These are phyloP conservation scores for Irpex sp. DNA, from an alignment of 1,284 basidiomycete species.

Conservation along the genomic window DNA sequence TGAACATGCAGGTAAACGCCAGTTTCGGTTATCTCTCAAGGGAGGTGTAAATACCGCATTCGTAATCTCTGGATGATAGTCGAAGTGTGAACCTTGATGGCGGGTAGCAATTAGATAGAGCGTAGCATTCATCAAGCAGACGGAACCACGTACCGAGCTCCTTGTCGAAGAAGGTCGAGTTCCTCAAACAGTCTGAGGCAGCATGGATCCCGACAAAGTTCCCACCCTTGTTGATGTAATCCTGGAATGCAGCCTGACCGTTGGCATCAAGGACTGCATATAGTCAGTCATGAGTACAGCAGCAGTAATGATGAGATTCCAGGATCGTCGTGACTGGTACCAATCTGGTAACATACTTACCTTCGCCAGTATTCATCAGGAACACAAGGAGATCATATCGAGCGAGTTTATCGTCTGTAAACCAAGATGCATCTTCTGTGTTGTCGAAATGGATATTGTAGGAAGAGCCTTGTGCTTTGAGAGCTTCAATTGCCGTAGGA, in stretches of 20 bases:
- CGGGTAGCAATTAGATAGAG: not conserved
- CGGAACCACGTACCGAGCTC: constrained; percentile 36
- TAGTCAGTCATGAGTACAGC: not conserved
- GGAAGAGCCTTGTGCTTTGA: constrained; percentile 40
- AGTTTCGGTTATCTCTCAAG: not conserved
- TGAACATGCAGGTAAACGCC: constrained; percentile 21
- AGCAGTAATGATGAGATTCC: not conserved
- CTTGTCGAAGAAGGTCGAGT: constrained; percentile 59
- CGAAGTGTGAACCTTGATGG: constrained; percentile 58
- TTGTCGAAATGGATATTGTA: constrained; percentile 56
- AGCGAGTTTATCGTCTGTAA: constrained; percentile 52
- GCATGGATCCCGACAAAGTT: constrained; percentile 71
- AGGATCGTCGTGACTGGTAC: constrained; percentile 11
- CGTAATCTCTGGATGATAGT: constrained; percentile 70
- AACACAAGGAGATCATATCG: constrained; percentile 70
- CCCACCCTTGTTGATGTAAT: constrained; percentile 66
- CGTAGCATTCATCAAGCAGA: not conserved
- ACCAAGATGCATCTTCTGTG: constrained; percentile 60
- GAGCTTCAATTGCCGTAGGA: constrained; percentile 60
- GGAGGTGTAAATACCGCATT: constrained; percentile 39
- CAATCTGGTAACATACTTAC: constrained; percentile 22
- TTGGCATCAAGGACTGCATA: constrained; percentile 54
- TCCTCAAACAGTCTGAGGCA: constrained; percentile 65
- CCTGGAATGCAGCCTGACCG: constrained; percentile 60
- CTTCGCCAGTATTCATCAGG: constrained; percentile 68